A percentile compares a stretch with the other conserved stretches of the same genome.
Evolutionary conservation across 2,329 filamentous ascomycete genomes (phyloP).

Genomic region (Scytalidium lignicola): DNA sequence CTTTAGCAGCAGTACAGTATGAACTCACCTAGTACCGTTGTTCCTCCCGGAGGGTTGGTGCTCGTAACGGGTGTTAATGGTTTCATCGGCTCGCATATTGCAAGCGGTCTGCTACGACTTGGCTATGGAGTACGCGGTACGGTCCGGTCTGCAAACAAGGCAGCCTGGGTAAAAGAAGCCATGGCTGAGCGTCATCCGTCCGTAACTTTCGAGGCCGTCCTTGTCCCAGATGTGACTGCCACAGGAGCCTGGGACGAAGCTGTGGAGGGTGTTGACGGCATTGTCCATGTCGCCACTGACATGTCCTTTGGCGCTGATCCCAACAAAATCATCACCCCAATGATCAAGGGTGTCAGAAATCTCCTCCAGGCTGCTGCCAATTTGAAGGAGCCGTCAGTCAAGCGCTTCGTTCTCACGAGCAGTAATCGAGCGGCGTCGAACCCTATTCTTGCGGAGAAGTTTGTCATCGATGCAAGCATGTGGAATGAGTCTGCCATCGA

Average conservation of each 20-base stretch:
- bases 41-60: conserved; percentile 28
- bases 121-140: conserved; percentile 42
- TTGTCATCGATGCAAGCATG: conserved; percentile 17
- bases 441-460: conserved; percentile 9
- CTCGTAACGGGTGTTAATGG: conserved; percentile 40
- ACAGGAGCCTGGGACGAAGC: conserved; percentile 22
- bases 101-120: conserved; percentile 31
- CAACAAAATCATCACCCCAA: conserved; percentile 32
- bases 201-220: conserved; percentile 30
- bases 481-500: conserved; percentile 30
- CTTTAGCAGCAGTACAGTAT: not conserved
- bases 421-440: conserved; percentile 22
- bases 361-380: conserved; percentile 33
- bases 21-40: conserved; percentile 3
- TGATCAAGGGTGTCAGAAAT: conserved; percentile 23
- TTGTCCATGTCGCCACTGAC: conserved; percentile 35
- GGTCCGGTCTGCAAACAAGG: conserved; percentile 31
- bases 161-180: conserved; percentile 24
- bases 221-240: conserved; percentile 30
- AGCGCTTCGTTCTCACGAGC: conserved; percentile 34
- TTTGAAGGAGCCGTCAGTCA: conserved; percentile 28
- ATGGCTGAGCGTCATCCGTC: conserved; percentile 30
- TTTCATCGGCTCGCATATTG: conserved; percentile 35
- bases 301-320: conserved; percentile 32
- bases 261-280: conserved; percentile 52